Conservation (phyloP, 768 basidiomycete genomes). For the Crucibulum laeve region DNA sequence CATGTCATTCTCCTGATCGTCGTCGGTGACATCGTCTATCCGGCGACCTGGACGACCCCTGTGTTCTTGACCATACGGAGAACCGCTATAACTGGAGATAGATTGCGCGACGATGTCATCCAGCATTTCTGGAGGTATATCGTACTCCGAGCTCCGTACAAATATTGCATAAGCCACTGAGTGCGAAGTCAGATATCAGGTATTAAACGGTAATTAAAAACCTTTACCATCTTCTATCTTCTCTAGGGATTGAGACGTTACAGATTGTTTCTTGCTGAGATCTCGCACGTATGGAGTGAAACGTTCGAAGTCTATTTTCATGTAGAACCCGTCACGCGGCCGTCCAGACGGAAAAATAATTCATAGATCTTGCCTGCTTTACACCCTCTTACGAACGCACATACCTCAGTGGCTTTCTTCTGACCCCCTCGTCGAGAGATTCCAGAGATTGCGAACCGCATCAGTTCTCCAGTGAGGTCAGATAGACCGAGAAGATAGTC, state of each 20-base stretch:
- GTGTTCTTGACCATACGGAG: slow-evolving; percentile 2
- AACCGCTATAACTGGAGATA: slow-evolving; percentile 26
- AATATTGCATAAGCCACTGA: slow-evolving; percentile 70
- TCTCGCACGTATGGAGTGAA: slow-evolving; percentile 68
- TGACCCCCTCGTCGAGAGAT: slow-evolving; percentile 65
- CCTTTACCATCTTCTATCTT: slow-evolving; percentile 89
- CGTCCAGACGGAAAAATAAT: not conserved
- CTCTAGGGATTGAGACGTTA: slow-evolving; percentile 82
- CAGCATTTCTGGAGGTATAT: slow-evolving; percentile 60
- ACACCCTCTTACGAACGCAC: slow-evolving; percentile 69
- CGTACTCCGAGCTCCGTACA: slow-evolving; percentile 71
- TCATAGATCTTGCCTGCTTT: slow-evolving; percentile 50
- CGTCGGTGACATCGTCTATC: slow-evolving; percentile 15
- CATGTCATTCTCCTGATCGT: slow-evolving; percentile 14
- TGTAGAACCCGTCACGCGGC: not conserved
- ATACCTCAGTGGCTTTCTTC: slow-evolving; percentile 56
- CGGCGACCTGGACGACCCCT: slow-evolving; percentile 5
- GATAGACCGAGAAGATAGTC: slow-evolving; percentile 93
- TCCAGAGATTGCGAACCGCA: slow-evolving; percentile 90
- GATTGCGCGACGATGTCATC: slow-evolving; percentile 62
- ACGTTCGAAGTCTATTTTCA: slow-evolving; percentile 60
- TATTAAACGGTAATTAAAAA: not conserved
- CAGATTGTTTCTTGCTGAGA: slow-evolving; percentile 81
- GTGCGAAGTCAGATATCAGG: slow-evolving; percentile 3
- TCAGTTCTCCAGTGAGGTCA: slow-evolving; percentile 94